phyloP scores from a whole-genome alignment of 805 yeast genomes.

The Wickerhamiella shivajii region DNA sequence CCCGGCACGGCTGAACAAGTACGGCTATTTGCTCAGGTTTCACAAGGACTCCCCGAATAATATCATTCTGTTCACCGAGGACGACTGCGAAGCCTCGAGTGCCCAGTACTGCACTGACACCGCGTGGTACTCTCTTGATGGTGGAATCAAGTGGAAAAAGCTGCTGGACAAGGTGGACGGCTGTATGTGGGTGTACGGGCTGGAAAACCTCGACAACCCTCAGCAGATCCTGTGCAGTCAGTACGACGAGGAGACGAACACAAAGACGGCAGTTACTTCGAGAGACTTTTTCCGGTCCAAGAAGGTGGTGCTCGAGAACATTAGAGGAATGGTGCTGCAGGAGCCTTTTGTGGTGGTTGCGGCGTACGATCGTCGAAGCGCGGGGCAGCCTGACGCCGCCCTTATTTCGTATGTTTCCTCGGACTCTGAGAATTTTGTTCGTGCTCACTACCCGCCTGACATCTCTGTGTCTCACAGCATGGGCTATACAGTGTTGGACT shows the following conservation, averaged over 20 bases:
- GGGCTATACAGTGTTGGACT: slow-evolving; percentile 68
- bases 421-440: slow-evolving; percentile 66
- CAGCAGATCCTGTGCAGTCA: slow-evolving; percentile 53
- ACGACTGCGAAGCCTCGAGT: slow-evolving; percentile 39
- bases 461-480: slow-evolving; percentile 25
- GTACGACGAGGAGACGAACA: slow-evolving; percentile 6
- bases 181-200: slow-evolving; percentile 58
- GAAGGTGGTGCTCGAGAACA: slow-evolving; percentile 33
- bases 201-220: slow-evolving; percentile 32
- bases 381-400: slow-evolving; percentile 35
- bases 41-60: slow-evolving; percentile 40
- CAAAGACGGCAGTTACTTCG: slow-evolving; percentile 31
- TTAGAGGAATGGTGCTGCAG: slow-evolving; percentile 60
- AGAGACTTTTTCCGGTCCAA: slow-evolving; percentile 36
- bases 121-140: slow-evolving; percentile 51
- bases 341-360: slow-evolving; percentile 68
- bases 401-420: slow-evolving; percentile 60
- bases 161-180: slow-evolving; percentile 37
- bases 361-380: slow-evolving; percentile 30
- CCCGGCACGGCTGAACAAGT: slow-evolving; percentile 36
- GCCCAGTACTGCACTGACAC: slow-evolving; percentile 37
- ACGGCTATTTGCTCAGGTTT: slow-evolving; percentile 38
- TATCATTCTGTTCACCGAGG: slow-evolving; percentile 57
- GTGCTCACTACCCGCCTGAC: slow-evolving; percentile 61
- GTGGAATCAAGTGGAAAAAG: slow-evolving; percentile 46